A percentile compares a stretch with the other conserved stretches of the same genome.
These are phyloP conservation scores for Musa schizocarpa DNA, from an alignment of 176 grass and related monocot genomes.

Conservation along the genomic window DNA sequence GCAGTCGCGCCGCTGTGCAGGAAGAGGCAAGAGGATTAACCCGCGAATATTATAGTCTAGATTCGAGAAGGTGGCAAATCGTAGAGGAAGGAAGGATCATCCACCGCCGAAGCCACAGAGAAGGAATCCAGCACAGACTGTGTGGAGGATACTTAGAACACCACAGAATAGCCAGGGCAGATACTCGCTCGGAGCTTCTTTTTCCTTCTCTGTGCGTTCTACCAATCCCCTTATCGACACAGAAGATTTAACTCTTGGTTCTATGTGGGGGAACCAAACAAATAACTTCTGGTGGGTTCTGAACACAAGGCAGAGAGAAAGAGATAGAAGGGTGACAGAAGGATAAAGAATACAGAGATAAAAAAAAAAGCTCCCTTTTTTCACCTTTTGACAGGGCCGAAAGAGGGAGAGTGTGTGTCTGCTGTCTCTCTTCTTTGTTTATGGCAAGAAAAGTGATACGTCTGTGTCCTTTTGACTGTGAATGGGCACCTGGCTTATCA, in stretches of 20 bases:
- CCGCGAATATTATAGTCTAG: not conserved
- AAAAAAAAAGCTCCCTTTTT: too few species aligned
- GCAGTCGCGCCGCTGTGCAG: not conserved
- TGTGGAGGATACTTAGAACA: not conserved
- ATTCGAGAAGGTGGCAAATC: not conserved
- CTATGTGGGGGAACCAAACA: not conserved
- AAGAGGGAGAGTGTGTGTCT: too few species aligned
- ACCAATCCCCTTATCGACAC: not conserved
- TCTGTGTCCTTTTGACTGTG: too few species aligned
- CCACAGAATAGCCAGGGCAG: not conserved
- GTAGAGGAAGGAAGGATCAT: not conserved
- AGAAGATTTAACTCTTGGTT: not conserved
- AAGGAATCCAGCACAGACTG: not conserved
- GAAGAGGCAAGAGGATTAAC: not conserved
- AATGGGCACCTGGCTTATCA: too few species aligned
- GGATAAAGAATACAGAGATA: not conserved
- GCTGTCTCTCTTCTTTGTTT: too few species aligned
- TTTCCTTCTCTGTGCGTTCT: not conserved
- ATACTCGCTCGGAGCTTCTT: not conserved
- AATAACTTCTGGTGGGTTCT: constrained; percentile 8
- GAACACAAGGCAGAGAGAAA: not conserved
- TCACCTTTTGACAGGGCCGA: too few species aligned
- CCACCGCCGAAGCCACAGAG: not conserved
- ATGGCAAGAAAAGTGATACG: too few species aligned
- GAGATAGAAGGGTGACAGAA: not conserved